Evolutionary conservation across 768 basidiomycete species (phyloP).

Genomic region (Royoungia palumana): DNA sequence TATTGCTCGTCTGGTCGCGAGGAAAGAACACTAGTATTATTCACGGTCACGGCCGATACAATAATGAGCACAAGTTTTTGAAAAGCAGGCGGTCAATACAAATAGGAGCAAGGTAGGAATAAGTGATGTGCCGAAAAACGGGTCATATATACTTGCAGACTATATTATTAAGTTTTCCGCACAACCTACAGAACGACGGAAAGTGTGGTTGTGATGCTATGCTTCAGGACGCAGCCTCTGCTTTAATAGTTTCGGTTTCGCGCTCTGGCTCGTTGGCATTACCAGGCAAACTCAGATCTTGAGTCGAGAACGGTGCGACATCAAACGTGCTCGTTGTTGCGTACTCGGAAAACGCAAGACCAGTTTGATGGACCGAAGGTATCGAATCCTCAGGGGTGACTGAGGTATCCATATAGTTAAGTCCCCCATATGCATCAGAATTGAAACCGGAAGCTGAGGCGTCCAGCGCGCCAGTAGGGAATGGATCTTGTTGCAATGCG

Average conservation of each 20-base stretch:
- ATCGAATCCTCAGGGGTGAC: slow-evolving; percentile 63
- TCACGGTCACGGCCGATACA: slow-evolving; percentile 31
- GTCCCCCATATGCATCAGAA: slow-evolving; percentile 63
- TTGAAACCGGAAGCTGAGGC: slow-evolving; percentile 58
- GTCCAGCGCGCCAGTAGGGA: slow-evolving; percentile 64
- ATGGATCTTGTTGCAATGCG: slow-evolving; percentile 75
- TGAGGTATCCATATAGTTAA: slow-evolving; percentile 76
- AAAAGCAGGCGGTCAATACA: slow-evolving; percentile 34
- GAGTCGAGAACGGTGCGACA: slow-evolving; percentile 61
- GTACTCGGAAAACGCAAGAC: slow-evolving; percentile 71
- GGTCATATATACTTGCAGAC: slow-evolving; percentile 33
- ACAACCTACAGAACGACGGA: slow-evolving; percentile 24
- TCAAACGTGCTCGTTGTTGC: slow-evolving; percentile 64
- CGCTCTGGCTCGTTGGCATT: slow-evolving; percentile 58
- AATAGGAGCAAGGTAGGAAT: slow-evolving; percentile 38
- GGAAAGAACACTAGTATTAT: slow-evolving; percentile 28
- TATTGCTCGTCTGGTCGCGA: slow-evolving; percentile 12
- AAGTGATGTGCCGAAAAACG: slow-evolving; percentile 32
- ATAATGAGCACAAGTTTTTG: slow-evolving; percentile 35
- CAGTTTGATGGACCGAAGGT: slow-evolving; percentile 55
- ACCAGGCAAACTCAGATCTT: slow-evolving; percentile 60
- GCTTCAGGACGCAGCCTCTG: slow-evolving; percentile 47
- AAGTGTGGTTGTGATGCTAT: slow-evolving; percentile 17
- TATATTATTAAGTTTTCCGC: slow-evolving; percentile 29
- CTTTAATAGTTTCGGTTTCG: slow-evolving; percentile 63